Evolutionary conservation across 305 asterid species (phyloP).

Genomic region (Fraxinus nigra): DNA sequence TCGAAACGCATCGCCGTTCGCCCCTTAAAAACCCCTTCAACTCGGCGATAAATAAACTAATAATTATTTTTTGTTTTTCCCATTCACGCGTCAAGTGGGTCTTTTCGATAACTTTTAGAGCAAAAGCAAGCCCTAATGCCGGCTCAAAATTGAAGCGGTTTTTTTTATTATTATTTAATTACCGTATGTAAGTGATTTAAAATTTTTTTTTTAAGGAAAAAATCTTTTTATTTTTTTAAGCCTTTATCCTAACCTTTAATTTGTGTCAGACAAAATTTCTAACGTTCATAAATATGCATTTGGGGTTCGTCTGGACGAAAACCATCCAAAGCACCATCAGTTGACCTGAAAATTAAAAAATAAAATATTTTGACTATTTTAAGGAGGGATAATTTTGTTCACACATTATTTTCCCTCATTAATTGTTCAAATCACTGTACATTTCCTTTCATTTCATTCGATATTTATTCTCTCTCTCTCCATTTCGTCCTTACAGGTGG

Average conservation of each 20-base stretch:
- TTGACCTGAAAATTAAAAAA: too few species aligned
- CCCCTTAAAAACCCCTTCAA: not conserved
- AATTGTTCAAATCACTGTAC: not conserved
- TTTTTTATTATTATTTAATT: too few species aligned
- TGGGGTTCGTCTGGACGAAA: too few species aligned
- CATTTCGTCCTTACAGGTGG: too few species aligned
- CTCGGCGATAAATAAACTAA: not conserved
- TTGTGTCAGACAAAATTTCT: too few species aligned
- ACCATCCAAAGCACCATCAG: too few species aligned
- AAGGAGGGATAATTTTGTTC: too few species aligned
- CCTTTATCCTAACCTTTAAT: too few species aligned
- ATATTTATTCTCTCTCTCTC: not conserved
- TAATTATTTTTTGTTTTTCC: not conserved
- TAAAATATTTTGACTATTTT: not conserved
- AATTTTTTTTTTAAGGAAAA: too few species aligned
- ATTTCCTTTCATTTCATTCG: too few species aligned
- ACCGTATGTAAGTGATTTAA: not conserved
- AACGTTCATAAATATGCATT: too few species aligned
- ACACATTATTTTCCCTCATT: not conserved
- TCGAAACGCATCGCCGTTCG: constrained; percentile 1
- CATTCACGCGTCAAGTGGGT: not conserved
- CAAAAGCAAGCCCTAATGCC: not conserved
- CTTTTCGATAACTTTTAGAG: not conserved
- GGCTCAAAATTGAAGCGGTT: not conserved
- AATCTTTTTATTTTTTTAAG: too few species aligned